Conservation (phyloP, 495 filamentous ascomycete genomes). For the Mytilinidion resinicola region DNA sequence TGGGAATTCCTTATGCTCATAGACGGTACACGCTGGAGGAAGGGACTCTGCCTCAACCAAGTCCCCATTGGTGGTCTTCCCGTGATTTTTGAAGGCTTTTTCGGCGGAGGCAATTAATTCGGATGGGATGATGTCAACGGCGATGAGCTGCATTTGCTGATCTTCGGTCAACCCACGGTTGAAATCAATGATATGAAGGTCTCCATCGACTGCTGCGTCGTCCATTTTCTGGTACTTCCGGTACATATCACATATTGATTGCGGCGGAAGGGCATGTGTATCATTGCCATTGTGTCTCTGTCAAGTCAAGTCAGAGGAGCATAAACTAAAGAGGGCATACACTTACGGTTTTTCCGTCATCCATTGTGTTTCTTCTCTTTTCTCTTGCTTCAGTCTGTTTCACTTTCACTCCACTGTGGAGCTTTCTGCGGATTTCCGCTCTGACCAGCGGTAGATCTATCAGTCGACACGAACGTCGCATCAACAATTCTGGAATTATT, state of each 20-base stretch:
- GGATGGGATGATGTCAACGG: conserved; percentile 7
- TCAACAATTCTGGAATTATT: too few species aligned
- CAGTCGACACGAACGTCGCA: too few species aligned
- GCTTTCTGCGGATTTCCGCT: too few species aligned
- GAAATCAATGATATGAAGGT: conserved; percentile 12
- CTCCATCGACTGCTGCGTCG: conserved; percentile 10
- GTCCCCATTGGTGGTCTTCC: conserved; percentile 1
- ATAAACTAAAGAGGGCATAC: too few species aligned
- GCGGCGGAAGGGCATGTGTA: conserved; percentile 20
- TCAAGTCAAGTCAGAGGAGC: too few species aligned
- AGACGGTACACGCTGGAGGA: background rate
- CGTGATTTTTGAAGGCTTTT: conserved; percentile 6
- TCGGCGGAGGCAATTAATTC: conserved; percentile 2
- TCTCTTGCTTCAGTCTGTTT: too few species aligned
- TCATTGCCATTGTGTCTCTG: conserved; percentile 1
- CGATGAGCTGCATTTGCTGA: conserved; percentile 4
- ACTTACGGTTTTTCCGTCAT: too few species aligned
- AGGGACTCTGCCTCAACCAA: background rate
- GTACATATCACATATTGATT: conserved; percentile 18
- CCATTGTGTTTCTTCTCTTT: too few species aligned
- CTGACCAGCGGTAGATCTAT: too few species aligned
- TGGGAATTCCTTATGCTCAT: background rate
- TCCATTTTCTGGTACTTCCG: conserved; percentile 23
- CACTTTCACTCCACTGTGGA: too few species aligned
- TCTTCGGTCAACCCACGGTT: conserved; percentile 13